These are phyloP conservation scores for Allomyces macrogynus DNA, from an alignment of 192 early-diverging fungal species.

Conservation along the genomic window DNA sequence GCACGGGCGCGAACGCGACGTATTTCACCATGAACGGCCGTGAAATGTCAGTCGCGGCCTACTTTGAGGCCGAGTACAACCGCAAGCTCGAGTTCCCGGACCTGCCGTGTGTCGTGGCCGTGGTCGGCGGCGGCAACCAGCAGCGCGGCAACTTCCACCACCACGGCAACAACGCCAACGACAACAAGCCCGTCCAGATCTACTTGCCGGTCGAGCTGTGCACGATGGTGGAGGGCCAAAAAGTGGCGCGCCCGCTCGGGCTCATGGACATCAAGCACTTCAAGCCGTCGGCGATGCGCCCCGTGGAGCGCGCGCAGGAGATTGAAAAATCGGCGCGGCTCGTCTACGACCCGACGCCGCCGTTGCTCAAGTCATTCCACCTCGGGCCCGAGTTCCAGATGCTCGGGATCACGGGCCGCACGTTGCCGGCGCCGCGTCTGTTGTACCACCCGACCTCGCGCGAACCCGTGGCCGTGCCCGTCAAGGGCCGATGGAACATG, in stretches of 20 bases:
- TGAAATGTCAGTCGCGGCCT: slow-evolving; percentile 45
- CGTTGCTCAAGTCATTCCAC: background rate
- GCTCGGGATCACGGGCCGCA: background rate
- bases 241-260: background rate
- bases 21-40: background rate
- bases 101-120: slow-evolving; percentile 59
- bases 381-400: background rate
- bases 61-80: slow-evolving; percentile 58
- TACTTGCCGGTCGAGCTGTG: background rate
- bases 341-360: background rate
- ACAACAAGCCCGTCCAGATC: background rate
- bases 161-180: too few species aligned
- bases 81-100: slow-evolving; percentile 47
- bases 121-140: too few species aligned
- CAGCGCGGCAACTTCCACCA: too few species aligned
- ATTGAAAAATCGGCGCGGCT: background rate
- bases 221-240: background rate
- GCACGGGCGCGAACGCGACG: background rate
- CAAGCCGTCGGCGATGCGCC: background rate
- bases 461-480: background rate
- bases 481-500: background rate
- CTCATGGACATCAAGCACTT: background rate
- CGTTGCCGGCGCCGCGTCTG: background rate
- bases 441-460: background rate
- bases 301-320: background rate